A percentile compares a stretch with the other conserved stretches of the same genome.
Evolutionary conservation across 1,284 basidiomycete genomes (phyloP).

Genomic region (Cutaneotrichosporon sp.): DNA sequence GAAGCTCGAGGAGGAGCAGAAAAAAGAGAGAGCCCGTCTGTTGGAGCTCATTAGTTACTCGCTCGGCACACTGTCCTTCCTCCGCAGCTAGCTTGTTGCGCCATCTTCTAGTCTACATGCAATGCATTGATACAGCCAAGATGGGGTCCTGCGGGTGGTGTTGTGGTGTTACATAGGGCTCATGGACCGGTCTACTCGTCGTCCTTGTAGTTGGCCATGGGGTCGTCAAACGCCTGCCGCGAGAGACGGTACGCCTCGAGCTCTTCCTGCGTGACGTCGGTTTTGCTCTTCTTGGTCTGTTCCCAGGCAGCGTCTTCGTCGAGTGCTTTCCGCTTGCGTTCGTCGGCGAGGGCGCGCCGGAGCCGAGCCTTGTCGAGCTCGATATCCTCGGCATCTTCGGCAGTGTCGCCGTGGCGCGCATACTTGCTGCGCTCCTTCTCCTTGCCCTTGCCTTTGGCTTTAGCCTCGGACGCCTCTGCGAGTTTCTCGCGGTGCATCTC

Average conservation of each 20-base stretch:
- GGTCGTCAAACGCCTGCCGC: conserved; percentile 45
- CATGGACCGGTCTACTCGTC: conserved; percentile 2
- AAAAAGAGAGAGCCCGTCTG: conserved; percentile 65
- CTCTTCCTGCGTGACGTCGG: conserved; percentile 85
- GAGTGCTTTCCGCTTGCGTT: conserved; percentile 68
- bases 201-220: conserved; percentile 49
- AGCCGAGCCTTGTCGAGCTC: conserved; percentile 63
- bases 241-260: conserved; percentile 56
- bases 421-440: conserved; percentile 33
- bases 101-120: neutral
- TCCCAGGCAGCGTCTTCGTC: conserved; percentile 53
- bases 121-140: conserved; percentile 5
- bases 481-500: conserved; percentile 43
- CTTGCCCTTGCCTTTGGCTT: conserved; percentile 32
- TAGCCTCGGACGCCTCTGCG: conserved; percentile 31
- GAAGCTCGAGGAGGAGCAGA: conserved; percentile 59
- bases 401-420: conserved; percentile 54
- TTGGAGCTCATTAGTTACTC: conserved; percentile 46
- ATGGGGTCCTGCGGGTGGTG: conserved; percentile 2
- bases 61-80: conserved; percentile 46
- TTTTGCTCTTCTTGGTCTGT: conserved; percentile 48
- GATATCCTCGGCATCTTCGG: conserved; percentile 58
- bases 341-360: conserved; percentile 65
- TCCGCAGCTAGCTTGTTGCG: conserved; percentile 16
- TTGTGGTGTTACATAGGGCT: conserved; percentile 1